Conservation (phyloP, 2,329 filamentous ascomycete genomes). For the Septoria linicola region DNA sequence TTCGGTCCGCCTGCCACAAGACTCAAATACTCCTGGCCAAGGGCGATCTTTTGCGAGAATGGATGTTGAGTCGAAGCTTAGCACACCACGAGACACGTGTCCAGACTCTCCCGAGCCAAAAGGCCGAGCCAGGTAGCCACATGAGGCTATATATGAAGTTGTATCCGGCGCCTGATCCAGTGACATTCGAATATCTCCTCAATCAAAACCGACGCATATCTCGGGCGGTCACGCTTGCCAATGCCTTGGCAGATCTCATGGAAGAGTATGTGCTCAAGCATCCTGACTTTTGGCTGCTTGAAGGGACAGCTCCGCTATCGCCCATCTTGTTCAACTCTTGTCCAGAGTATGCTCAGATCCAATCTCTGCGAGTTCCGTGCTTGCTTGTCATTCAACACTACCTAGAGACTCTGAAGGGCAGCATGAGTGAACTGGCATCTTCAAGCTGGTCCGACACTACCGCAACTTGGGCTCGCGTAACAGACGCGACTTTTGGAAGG, state of each 20-base stretch:
- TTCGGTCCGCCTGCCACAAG: constrained; percentile 5
- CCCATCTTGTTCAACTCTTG: constrained; percentile 2
- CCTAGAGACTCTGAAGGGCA: constrained; percentile 2
- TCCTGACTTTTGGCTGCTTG: constrained; percentile 4
- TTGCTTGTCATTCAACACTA: constrained; percentile 16
- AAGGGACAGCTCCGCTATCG: background rate
- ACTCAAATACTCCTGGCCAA: background rate
- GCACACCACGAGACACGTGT: background rate
- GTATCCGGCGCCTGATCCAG: constrained; percentile 9
- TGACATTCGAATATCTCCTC: constrained; percentile 9
- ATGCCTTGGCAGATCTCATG: background rate
- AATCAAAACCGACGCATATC: constrained; percentile 7
- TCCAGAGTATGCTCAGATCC: constrained; percentile 1
- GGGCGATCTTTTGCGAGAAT: constrained; percentile 10
- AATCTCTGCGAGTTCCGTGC: constrained; percentile 1
- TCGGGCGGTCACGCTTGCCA: background rate
- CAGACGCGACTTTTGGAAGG: background rate
- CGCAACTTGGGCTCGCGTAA: background rate
- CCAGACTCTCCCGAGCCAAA: background rate
- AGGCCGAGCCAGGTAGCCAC: background rate
- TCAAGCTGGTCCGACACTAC: background rate
- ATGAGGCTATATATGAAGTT: constrained; percentile 10
- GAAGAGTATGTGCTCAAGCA: constrained; percentile 3
- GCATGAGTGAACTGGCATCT: background rate
- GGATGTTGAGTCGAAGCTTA: background rate